Evolutionary conservation across 495 filamentous ascomycete species (phyloP).

Genomic region (Tuber borchii): DNA sequence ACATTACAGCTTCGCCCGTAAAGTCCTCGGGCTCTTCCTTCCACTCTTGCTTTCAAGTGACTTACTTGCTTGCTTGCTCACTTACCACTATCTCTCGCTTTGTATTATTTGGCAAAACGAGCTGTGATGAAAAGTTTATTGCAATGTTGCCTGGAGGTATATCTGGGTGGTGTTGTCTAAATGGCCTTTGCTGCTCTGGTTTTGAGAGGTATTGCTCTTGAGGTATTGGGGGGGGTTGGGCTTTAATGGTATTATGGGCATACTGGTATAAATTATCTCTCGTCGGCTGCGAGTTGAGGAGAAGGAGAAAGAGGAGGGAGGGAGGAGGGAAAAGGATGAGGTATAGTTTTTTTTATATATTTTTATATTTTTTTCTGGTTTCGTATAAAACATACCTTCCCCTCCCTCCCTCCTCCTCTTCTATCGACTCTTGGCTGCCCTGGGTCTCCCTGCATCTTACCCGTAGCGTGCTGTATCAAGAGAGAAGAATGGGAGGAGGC

Average conservation of each 20-base stretch:
- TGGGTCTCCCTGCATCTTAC: not conserved
- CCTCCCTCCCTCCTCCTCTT: not conserved
- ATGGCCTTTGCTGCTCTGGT: not conserved
- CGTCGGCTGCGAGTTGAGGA: not conserved
- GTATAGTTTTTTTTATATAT: not conserved
- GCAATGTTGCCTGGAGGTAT: too few relatives aligned
- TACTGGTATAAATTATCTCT: not conserved
- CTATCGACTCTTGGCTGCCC: not conserved
- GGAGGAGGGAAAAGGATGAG: not conserved
- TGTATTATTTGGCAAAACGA: too few relatives aligned
- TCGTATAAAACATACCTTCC: not conserved
- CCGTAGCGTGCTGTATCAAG: not conserved
- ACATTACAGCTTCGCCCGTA: too few relatives aligned
- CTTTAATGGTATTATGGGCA: not conserved
- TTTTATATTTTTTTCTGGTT: not conserved
- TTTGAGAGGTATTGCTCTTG: not conserved
- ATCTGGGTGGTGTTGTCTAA: too few relatives aligned
- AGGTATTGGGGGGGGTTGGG: too few relatives aligned
- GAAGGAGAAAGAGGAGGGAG: not conserved
- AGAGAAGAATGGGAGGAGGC: not conserved
- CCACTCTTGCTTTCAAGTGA: too few relatives aligned
- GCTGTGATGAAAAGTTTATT: too few relatives aligned
- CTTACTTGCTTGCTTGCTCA: too few relatives aligned
- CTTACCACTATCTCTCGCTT: too few relatives aligned
- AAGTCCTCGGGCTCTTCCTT: too few relatives aligned